Evolutionary conservation across 768 basidiomycete genomes (phyloP).

Genomic region (Macrolepiota dolichaula): DNA sequence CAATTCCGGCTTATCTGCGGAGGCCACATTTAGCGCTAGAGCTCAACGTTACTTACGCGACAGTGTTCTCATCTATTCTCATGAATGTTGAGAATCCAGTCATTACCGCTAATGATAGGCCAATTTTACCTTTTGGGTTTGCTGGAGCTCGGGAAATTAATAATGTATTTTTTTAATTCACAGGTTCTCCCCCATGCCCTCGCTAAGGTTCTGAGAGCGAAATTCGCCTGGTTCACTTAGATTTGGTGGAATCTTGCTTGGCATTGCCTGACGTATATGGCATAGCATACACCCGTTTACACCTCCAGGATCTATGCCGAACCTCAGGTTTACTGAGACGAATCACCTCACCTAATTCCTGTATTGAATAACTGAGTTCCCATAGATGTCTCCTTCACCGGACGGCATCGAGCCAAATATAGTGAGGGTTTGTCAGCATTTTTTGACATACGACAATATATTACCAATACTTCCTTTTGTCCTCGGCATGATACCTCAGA

Average conservation of each 20-base stretch:
- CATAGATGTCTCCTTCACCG: too few relatives aligned
- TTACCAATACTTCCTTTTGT: background rate
- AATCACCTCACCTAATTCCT: background rate
- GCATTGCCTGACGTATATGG: background rate
- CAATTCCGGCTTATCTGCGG: background rate
- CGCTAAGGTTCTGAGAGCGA: background rate
- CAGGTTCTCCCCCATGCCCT: background rate
- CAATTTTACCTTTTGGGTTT: slow-evolving; percentile 5
- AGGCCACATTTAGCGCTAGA: background rate
- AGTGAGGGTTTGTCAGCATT: background rate
- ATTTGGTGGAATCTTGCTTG: background rate
- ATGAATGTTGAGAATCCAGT: background rate
- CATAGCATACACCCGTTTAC: background rate
- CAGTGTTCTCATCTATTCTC: background rate
- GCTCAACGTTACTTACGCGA: background rate
- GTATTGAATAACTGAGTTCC: background rate
- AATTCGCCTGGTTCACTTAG: background rate
- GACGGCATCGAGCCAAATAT: background rate
- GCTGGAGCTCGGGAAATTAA: background rate
- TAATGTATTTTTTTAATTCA: background rate
- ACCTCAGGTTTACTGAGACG: background rate
- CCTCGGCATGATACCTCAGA: background rate
- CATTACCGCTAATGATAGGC: background rate
- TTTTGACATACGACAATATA: background rate
- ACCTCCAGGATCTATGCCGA: background rate